Conservation (phyloP, 2,329 filamentous ascomycete genomes). For the Passalora sequoiae region DNA sequence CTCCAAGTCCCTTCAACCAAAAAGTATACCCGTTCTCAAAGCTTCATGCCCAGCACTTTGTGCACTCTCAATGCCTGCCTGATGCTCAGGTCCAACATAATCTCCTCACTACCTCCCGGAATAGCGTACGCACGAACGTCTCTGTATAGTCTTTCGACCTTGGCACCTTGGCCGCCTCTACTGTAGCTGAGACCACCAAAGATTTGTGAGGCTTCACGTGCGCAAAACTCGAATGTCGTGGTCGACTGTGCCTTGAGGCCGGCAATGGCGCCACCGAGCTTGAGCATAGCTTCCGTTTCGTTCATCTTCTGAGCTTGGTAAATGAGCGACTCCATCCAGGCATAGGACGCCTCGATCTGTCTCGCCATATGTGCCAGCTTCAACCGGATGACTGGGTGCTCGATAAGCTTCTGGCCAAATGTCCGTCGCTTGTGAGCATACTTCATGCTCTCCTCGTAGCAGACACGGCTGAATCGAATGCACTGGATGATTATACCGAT, state of each 20-base stretch:
- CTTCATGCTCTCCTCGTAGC: conserved; percentile 93
- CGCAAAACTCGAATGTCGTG: conserved; percentile 95
- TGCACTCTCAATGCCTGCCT: conserved; percentile 83
- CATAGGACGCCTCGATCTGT: conserved; percentile 94
- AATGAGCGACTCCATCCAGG: conserved; percentile 93
- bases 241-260: conserved; percentile 91
- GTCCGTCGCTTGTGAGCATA: conserved; percentile 96
- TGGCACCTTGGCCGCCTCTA: conserved; percentile 87
- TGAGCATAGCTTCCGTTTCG: conserved; percentile 91
- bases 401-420: conserved; percentile 93
- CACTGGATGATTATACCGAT: conserved; percentile 98
- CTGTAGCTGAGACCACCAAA: conserved; percentile 92
- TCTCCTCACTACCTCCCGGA: conserved; percentile 92
- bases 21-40: too few species aligned
- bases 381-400: conserved; percentile 77
- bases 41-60: conserved; percentile 90
- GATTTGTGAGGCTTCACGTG: conserved; percentile 92
- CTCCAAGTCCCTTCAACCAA: too few species aligned
- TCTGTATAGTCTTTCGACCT: conserved; percentile 89
- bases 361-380: conserved; percentile 98
- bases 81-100: conserved; percentile 96
- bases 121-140: conserved; percentile 94
- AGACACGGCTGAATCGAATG: conserved; percentile 89
- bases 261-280: conserved; percentile 90
- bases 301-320: conserved; percentile 91